A percentile compares a stretch with the other conserved stretches of the same genome.
Evolutionary conservation across 2,329 filamentous ascomycete species (phyloP).

Genomic region (Hypomyces perniciosus): DNA sequence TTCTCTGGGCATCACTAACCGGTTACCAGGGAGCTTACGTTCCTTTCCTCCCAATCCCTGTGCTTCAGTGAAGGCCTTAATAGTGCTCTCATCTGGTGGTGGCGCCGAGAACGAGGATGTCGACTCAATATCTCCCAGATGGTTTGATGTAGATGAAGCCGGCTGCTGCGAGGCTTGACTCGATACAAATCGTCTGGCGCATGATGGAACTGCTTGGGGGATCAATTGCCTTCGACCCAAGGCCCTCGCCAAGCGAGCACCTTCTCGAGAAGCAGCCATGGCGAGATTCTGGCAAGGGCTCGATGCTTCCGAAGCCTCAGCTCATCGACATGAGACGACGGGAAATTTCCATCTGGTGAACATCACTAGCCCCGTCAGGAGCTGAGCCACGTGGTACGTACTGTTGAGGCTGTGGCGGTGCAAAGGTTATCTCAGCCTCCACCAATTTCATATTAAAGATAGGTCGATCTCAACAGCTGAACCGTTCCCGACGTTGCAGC

Average conservation of each 20-base stretch:
- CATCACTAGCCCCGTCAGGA: not conserved
- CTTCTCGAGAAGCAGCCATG: slow-evolving; percentile 39
- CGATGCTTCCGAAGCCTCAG: not conserved
- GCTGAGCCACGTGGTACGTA: not conserved
- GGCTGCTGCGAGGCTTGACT: slow-evolving; percentile 34
- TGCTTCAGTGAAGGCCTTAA: slow-evolving; percentile 36
- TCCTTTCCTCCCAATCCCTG: slow-evolving; percentile 31
- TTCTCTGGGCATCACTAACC: slow-evolving; percentile 29
- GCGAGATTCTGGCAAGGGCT: slow-evolving; percentile 9
- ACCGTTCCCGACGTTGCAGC: no score
- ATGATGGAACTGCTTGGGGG: slow-evolving; percentile 19
- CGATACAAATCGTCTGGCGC: slow-evolving; percentile 40
- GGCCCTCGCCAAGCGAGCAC: slow-evolving; percentile 30
- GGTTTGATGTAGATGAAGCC: slow-evolving; percentile 18
- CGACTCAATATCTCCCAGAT: slow-evolving; percentile 44
- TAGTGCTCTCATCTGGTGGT: slow-evolving; percentile 30
- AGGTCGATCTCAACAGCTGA: not conserved
- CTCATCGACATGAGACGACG: slow-evolving; percentile 14
- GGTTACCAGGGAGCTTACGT: slow-evolving; percentile 39
- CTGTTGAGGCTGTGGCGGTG: slow-evolving; percentile 2
- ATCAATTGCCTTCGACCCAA: slow-evolving; percentile 25
- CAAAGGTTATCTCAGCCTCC: not conserved
- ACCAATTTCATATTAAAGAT: not conserved
- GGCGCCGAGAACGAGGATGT: slow-evolving; percentile 44
- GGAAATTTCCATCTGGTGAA: slow-evolving; percentile 27